Conservation (phyloP, 2,329 filamentous ascomycete species). For the Penicillium frequentans region DNA sequence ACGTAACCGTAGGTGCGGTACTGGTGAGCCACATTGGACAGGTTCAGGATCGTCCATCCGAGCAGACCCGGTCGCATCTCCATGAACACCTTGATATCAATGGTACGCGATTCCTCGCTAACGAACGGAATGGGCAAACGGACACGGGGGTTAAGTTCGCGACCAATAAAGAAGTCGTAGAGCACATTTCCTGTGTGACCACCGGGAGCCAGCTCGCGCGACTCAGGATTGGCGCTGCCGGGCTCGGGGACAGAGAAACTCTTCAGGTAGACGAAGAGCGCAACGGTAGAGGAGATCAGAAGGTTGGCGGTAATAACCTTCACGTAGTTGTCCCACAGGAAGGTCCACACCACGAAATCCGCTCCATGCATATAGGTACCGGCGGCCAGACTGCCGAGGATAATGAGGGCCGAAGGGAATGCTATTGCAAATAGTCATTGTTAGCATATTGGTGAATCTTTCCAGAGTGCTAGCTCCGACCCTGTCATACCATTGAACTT, state of each 20-base stretch:
- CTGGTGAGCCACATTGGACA: constrained; percentile 82
- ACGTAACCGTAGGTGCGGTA: constrained; percentile 81
- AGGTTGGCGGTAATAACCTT: constrained; percentile 83
- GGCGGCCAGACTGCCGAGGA: constrained; percentile 67
- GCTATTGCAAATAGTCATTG: constrained; percentile 49
- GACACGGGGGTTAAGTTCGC: constrained; percentile 88
- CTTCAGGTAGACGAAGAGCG: constrained; percentile 75
- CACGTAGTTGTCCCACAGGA: constrained; percentile 86
- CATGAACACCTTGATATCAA: constrained; percentile 88
- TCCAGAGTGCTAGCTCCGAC: background rate
- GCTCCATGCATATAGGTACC: constrained; percentile 77
- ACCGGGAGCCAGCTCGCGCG: constrained; percentile 77
- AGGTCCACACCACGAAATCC: constrained; percentile 85
- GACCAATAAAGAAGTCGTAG: constrained; percentile 96
- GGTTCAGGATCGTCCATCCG: constrained; percentile 83
- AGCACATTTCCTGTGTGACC: constrained; percentile 80
- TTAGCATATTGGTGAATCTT: background rate
- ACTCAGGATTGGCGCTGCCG: constrained; percentile 63
- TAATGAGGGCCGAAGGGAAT: constrained; percentile 72
- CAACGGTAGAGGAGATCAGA: constrained; percentile 69
- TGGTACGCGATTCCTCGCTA: constrained; percentile 58
- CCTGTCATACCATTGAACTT: constrained; percentile 67
- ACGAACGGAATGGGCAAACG: constrained; percentile 67
- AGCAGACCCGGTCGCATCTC: constrained; percentile 91
- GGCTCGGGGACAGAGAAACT: constrained; percentile 73